Evolutionary conservation across 305 asterid species (phyloP), one percentile per base, ranked within the genome.

Genomic region (Rubia peregrina): DNA sequence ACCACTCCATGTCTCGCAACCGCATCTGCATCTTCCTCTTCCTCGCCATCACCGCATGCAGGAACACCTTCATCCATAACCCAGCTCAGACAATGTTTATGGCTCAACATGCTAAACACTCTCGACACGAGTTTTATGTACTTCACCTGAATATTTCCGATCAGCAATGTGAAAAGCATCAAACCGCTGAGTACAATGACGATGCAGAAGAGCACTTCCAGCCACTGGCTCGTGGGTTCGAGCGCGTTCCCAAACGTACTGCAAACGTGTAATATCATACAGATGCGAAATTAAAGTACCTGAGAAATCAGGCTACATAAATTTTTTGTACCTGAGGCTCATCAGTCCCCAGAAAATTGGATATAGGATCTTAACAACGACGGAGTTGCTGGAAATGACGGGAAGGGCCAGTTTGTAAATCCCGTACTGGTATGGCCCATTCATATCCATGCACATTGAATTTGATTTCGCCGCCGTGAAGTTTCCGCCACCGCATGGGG

Each of bases 311-410:
- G n/a, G n/a, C n/a, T n/a, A n/a, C n/a, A n/a, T n/a, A n/a, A n/a
- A n/a, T n/a, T n/a, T n/a, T n/a, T n/a, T n/a, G n/a, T n/a, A 90
- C 98, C 98, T 93, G 2, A 94, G 85, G 61, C 96, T 88, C 96
- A 89, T 88, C 68, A 94, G 71, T 33, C 99, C 99, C 99, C 98
- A 91, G 74, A 94, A 89, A 70, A 88, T 89, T 44, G 98, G 95
- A 73, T 94, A 94, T 73, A 91, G 93, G 67, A 89, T 80, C 85
- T 94, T 94, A 17, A 90, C 95, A 11, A 89, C 74, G 7, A 80
- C 67, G 36, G 96, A 89, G 63, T 73, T 77, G 89, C 96, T 94
- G 16, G 96, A 88, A 13, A 94, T 84, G 13, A 94, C 90, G 0
- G 98, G 98, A 71, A 94, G 97, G 41, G 97, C 98, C 92, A 87